Conservation (phyloP, 1,284 basidiomycete species). For the Ustilago loliicola region DNA sequence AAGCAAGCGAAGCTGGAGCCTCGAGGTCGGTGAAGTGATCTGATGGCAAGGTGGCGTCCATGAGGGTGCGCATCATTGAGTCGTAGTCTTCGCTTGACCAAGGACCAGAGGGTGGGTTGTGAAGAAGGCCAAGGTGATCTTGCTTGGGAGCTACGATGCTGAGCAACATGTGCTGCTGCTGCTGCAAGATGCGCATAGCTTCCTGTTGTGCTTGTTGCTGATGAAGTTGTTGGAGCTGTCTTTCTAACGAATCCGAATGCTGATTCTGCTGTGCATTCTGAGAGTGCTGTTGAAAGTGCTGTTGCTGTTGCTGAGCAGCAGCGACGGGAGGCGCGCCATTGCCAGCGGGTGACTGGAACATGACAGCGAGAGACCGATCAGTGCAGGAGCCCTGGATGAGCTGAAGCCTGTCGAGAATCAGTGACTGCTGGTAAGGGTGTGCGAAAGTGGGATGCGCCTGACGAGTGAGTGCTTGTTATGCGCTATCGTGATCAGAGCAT, state of each 20-base stretch:
- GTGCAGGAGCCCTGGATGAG: not conserved
- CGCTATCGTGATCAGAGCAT: not conserved
- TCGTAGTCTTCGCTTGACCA: conserved; percentile 56
- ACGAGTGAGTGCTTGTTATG: not conserved
- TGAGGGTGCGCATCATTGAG: conserved; percentile 50
- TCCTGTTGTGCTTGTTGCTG: conserved; percentile 41
- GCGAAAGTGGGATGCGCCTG: not conserved
- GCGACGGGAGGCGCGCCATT: conserved; percentile 17
- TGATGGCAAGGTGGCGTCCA: conserved; percentile 36
- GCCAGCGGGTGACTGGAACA: conserved; percentile 17
- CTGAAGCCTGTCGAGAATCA: too few species aligned
- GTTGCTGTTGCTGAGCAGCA: conserved; percentile 31
- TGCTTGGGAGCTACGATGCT: conserved; percentile 37
- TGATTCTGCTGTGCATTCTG: conserved; percentile 17
- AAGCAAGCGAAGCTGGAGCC: conserved; percentile 36
- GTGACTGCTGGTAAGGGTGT: not conserved
- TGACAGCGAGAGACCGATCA: not conserved
- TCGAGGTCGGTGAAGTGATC: conserved; percentile 44
- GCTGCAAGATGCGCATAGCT: conserved; percentile 28
- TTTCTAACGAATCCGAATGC: conserved; percentile 21
- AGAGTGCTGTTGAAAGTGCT: conserved; percentile 15
- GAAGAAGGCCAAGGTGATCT: conserved; percentile 17
- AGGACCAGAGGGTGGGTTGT: conserved; percentile 36
- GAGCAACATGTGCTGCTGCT: conserved; percentile 40
- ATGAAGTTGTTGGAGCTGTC: conserved; percentile 24